phyloP scores from a whole-genome alignment of 2,329 filamentous ascomycete species.

The Colletotrichum lini region DNA sequence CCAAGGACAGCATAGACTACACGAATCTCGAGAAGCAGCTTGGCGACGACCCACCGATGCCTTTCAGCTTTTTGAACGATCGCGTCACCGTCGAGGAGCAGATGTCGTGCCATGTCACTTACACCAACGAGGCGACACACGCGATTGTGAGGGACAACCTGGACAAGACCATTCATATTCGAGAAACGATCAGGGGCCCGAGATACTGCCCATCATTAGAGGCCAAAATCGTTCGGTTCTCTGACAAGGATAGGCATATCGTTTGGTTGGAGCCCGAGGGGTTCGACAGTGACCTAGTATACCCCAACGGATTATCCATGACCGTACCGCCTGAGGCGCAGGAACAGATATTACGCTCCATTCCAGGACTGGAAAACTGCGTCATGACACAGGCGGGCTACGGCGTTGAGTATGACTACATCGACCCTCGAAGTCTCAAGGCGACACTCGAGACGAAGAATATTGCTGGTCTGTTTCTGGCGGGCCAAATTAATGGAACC shows the following conservation, averaged over 20 bases:
- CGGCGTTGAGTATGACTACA: slow-evolving; percentile 98
- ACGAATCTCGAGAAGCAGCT: slow-evolving; percentile 77
- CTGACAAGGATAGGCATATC: slow-evolving; percentile 84
- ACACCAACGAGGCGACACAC: slow-evolving; percentile 88
- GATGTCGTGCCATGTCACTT: slow-evolving; percentile 87
- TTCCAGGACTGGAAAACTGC: slow-evolving; percentile 89
- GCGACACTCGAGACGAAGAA: slow-evolving; percentile 95
- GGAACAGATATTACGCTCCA: slow-evolving; percentile 85
- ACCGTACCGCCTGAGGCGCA: slow-evolving; percentile 93
- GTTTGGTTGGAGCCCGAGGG: slow-evolving; percentile 99
- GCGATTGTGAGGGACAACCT: slow-evolving; percentile 88
- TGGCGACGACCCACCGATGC: slow-evolving; percentile 88
- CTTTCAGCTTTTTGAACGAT: slow-evolving; percentile 92
- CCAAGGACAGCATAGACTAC: slow-evolving; percentile 87
- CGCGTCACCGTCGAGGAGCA: slow-evolving; percentile 84
- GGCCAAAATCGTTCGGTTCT: slow-evolving; percentile 92
- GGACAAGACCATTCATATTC: slow-evolving; percentile 96
- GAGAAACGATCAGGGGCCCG: slow-evolving; percentile 93
- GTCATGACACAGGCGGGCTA: slow-evolving; percentile 96
- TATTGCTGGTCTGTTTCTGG: slow-evolving; percentile 89
- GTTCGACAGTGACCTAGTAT: slow-evolving; percentile 89
- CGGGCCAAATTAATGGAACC: slow-evolving; percentile 97
- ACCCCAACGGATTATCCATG: slow-evolving; percentile 98
- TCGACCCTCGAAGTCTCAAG: slow-evolving; percentile 89
- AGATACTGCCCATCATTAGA: slow-evolving; percentile 97